phyloP scores from a whole-genome alignment of 805 yeast species.

The Kurtzmaniella fragi region DNA sequence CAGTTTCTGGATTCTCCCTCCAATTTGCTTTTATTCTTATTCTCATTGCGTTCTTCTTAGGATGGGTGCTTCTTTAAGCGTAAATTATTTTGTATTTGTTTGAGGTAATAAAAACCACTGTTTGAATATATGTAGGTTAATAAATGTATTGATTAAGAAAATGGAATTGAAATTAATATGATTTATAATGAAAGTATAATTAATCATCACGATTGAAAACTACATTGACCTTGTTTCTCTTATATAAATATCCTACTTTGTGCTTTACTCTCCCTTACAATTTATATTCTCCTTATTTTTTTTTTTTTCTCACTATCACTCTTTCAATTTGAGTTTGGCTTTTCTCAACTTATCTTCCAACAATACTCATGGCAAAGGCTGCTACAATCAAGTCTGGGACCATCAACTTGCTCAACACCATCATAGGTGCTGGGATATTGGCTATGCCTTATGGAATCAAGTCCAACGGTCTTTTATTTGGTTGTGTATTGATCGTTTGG shows the following conservation, averaged over 20 bases:
- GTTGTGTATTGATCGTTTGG: constrained; percentile 34
- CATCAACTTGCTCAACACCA: constrained; percentile 51
- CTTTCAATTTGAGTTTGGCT: background rate
- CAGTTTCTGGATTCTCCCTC: constrained; percentile 47
- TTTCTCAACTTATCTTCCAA: background rate
- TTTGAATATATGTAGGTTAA: background rate
- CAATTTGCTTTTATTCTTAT: constrained; percentile 47
- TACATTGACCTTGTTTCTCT: no score
- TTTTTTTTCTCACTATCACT: no score
- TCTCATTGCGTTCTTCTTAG: constrained; percentile 53
- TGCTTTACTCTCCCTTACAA: no score
- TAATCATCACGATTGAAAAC: background rate
- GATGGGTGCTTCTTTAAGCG: constrained; percentile 63
- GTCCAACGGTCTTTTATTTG: constrained; percentile 43
- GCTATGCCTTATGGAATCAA: constrained; percentile 68
- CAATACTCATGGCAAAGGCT: constrained; percentile 4
- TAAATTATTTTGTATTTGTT: background rate
- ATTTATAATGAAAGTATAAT: background rate
- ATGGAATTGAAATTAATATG: background rate
- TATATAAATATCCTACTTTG: no score
- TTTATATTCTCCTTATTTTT: no score
- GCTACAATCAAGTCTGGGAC: constrained; percentile 46
- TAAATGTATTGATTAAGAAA: background rate
- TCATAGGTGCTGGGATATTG: constrained; percentile 62
- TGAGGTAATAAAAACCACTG: background rate